A percentile compares a stretch with the other conserved stretches of the same genome.
These are phyloP conservation scores for Guadua angustifolia DNA, from an alignment of 176 grass and related monocot species.

Conservation along the genomic window DNA sequence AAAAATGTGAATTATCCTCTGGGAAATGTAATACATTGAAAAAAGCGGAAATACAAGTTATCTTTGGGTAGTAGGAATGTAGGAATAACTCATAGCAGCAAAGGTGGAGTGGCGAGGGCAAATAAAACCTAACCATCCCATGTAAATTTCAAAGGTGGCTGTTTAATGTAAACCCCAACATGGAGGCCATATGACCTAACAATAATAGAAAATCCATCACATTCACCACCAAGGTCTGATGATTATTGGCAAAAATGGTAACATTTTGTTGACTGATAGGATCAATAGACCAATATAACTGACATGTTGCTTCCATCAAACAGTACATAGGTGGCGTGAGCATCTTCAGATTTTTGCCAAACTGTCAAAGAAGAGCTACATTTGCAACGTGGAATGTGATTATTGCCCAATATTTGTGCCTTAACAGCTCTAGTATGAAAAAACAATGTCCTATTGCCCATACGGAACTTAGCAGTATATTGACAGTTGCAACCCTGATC, in stretches of 20 bases:
- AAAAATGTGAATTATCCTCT: constrained; percentile 27
- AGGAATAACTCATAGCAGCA: not conserved
- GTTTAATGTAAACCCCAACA: not conserved
- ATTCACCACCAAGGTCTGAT: constrained; percentile 3
- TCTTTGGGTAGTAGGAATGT: not conserved
- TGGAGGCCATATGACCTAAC: not conserved
- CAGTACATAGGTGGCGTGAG: not conserved
- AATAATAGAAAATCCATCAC: constrained; percentile 14
- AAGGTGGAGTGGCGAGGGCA: constrained; percentile 1
- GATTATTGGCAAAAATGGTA: not conserved
- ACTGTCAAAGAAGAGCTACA: constrained; percentile 9
- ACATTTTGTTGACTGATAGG: not conserved
- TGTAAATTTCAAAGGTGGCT: constrained; percentile 16
- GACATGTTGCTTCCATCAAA: not conserved
- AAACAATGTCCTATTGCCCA: not conserved
- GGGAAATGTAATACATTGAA: constrained; percentile 16
- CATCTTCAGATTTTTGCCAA: not conserved
- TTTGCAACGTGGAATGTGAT: not conserved
- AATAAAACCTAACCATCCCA: not conserved
- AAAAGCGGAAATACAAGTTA: constrained; percentile 1
- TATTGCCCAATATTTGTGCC: not conserved
- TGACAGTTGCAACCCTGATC: not conserved
- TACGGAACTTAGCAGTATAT: not conserved
- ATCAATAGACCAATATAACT: constrained; percentile 15
- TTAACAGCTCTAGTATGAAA: constrained; percentile 26